Evolutionary conservation across 2,329 filamentous ascomycete genomes (phyloP), one percentile per base, ranked within the genome.

Genomic region (Neopestalotiopsis rosae): DNA sequence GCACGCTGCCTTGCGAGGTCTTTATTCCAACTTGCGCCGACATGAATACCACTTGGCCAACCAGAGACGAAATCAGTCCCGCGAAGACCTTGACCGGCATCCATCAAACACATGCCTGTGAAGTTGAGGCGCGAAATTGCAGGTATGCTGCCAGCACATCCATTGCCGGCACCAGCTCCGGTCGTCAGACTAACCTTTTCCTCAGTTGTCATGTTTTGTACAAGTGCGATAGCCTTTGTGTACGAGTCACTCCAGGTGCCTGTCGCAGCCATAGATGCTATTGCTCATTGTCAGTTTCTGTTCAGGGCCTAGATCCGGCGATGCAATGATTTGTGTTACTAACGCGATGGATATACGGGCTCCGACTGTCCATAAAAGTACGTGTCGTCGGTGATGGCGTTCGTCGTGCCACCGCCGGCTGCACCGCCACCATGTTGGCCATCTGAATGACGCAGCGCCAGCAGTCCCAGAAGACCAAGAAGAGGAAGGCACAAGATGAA

Each of bases 231-330:
- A 0, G 94, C 93, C 76, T 91, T 92, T 24, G 81, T 79, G 73
- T 92, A 91, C 5, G 93, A 90, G 17, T 86, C 84, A 3, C 84
- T 84, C 94, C 94, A 96, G 56, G 88, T 82, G 10, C 90, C 91
- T 5, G 85, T 80, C 17, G 91, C 91, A 72, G 79, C 85, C 83
- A 90, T 81, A 40, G 81, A 75, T n/a, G 85, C 85, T 87, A 65
- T 5, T 61, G 14, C 64, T 61, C 66, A 32, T 38, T 10, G 68
- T 72, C 65, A 70, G 61, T 52, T 5, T 49, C 13, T n/a, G 13
- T 24, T 38, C 34, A 38, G 10, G 34, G 34, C 34, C 6, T 38
- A 38, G 6, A 10, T 38, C 6, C 56, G 49, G 61, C 17, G 14
- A 64, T 17, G 9, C 49, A 2, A 1, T 20, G 58, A 3, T 1